Evolutionary conservation across 768 basidiomycete species (phyloP).

Genomic region (Steccherinum ochraceum): DNA sequence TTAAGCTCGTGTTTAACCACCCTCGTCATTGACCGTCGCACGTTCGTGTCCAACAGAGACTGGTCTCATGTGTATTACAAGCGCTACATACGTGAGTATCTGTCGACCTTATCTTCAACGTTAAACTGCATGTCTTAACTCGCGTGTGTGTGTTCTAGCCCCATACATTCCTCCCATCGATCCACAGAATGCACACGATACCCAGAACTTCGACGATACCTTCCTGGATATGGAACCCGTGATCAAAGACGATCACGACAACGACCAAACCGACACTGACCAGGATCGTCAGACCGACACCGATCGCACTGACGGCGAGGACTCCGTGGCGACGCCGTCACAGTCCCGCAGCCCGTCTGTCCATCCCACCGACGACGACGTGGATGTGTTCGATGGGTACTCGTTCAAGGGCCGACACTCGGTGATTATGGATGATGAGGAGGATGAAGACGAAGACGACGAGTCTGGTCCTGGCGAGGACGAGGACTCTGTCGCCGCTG

Average conservation of each 20-base stretch:
- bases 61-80: constrained; percentile 94
- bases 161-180: constrained; percentile 92
- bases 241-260: constrained; percentile 65
- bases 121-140: no score
- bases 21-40: constrained; percentile 11
- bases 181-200: constrained; percentile 88
- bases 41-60: constrained; percentile 50
- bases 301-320: constrained; percentile 69
- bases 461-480: constrained; percentile 29
- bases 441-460: constrained; percentile 38
- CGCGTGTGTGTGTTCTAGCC: no score
- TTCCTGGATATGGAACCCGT: constrained; percentile 96
- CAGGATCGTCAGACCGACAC: constrained; percentile 65
- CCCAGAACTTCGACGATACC: constrained; percentile 95
- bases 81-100: constrained; percentile 80
- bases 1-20: constrained; percentile 4
- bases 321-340: constrained; percentile 71
- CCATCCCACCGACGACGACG: constrained; percentile 38
- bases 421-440: constrained; percentile 67
- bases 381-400: constrained; percentile 91
- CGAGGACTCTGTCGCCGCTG: constrained; percentile 27
- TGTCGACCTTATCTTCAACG: constrained; percentile 4
- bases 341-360: constrained; percentile 76
- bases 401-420: constrained; percentile 87
- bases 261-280: constrained; percentile 56